Conservation (phyloP, 2,329 filamentous ascomycete genomes). For the Claviceps monticola region DNA sequence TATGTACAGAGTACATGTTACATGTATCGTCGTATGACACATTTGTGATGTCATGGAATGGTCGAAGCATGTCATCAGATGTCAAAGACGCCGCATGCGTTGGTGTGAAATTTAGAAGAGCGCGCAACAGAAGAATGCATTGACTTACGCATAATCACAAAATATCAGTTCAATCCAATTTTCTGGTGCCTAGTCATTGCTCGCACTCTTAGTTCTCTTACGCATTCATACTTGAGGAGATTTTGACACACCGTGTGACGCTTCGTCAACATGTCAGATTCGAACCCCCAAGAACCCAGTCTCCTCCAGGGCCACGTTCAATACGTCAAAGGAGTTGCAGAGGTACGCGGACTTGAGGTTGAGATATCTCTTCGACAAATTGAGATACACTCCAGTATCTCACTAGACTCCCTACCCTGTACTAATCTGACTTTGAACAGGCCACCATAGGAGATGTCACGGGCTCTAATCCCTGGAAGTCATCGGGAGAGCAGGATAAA, state of each 20-base stretch:
- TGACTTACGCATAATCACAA: too few species aligned
- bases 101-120: too few species aligned
- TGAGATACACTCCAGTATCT: too few species aligned
- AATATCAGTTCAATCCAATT: not conserved
- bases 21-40: not conserved
- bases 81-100: not conserved
- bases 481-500: slow-evolving; percentile 51
- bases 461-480: slow-evolving; percentile 48
- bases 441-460: slow-evolving; percentile 46
- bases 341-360: slow-evolving; percentile 29
- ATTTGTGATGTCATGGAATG: slow-evolving; percentile 4
- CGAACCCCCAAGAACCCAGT: slow-evolving; percentile 31
- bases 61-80: slow-evolving; percentile 8
- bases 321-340: slow-evolving; percentile 54
- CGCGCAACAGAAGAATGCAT: too few species aligned
- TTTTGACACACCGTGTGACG: not conserved
- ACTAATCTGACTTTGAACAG: slow-evolving; percentile 20
- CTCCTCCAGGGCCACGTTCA: slow-evolving; percentile 51
- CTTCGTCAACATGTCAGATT: slow-evolving; percentile 1
- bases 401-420: not conserved
- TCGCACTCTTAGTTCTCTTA: not conserved
- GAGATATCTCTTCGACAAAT: too few species aligned
- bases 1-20: too few species aligned
- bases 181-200: not conserved
- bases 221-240: not conserved